Conservation (phyloP, 768 basidiomycete genomes). For the Pholiota conissans region DNA sequence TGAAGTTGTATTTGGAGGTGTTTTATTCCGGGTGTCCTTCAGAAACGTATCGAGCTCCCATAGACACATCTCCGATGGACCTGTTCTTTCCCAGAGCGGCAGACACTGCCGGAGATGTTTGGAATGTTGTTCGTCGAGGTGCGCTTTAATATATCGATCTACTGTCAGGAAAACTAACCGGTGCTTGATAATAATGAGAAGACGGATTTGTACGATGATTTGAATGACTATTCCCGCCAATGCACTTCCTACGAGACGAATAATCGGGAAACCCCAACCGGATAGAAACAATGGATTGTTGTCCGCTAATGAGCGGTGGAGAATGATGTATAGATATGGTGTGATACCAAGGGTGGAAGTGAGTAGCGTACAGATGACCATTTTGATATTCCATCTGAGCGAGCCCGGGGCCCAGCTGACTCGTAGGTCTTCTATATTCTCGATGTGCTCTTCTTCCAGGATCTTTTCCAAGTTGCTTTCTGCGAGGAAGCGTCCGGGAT, state of each 20-base stretch:
- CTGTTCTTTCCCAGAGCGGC: not conserved
- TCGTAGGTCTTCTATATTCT: constrained; percentile 9
- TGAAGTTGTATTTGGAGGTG: no score
- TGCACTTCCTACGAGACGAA: constrained; percentile 7
- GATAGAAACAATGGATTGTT: not conserved
- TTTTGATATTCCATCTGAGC: constrained; percentile 9
- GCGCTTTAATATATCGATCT: constrained; percentile 2
- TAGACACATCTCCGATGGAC: not conserved
- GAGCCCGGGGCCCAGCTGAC: constrained; percentile 5
- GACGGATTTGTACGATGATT: constrained; percentile 8
- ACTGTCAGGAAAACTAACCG: constrained; percentile 11
- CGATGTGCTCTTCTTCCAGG: constrained; percentile 11
- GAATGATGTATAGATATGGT: constrained; percentile 9
- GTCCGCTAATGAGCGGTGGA: not conserved
- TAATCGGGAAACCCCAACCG: constrained; percentile 11
- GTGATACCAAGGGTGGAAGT: constrained; percentile 2
- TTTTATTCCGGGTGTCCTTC: no score
- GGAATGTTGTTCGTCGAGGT: not conserved
- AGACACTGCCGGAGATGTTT: not conserved
- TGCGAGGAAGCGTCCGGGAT: constrained; percentile 10
- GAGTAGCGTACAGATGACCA: constrained; percentile 1
- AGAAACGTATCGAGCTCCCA: no score
- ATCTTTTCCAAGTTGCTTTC: constrained; percentile 11
- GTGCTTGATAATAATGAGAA: constrained; percentile 8
- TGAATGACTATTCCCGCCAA: constrained; percentile 4